These are phyloP conservation scores for Penicillium polonicum DNA, from an alignment of 2,329 filamentous ascomycete genomes.

Conservation along the genomic window DNA sequence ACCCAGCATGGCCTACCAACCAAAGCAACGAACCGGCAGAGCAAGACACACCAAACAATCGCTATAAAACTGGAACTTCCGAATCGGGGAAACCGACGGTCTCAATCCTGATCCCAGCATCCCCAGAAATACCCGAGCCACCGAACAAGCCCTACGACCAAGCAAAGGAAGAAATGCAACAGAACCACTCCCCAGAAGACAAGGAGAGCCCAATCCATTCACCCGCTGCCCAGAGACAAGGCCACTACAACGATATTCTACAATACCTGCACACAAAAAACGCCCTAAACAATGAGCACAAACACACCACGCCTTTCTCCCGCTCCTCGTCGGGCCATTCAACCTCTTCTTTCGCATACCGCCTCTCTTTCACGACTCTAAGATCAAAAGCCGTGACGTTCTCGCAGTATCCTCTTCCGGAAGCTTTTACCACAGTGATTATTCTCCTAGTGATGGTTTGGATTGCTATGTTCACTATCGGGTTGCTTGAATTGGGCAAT, in stretches of 20 bases:
- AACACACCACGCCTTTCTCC: background rate
- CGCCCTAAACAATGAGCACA: background rate
- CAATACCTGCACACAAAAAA: background rate
- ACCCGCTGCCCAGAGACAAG: background rate
- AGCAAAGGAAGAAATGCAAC: background rate
- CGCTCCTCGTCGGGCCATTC: conserved; percentile 1
- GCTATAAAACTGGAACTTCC: conserved; percentile 2
- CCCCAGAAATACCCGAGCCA: background rate
- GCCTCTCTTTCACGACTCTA: conserved; percentile 15
- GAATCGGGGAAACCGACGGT: conserved; percentile 8
- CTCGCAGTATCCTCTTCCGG: conserved; percentile 8
- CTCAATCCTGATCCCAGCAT: conserved; percentile 14
- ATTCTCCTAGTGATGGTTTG: conserved; percentile 23
- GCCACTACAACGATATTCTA: conserved; percentile 6
- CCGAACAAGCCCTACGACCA: background rate
- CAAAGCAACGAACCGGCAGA: background rate
- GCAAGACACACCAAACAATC: background rate
- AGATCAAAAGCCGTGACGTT: conserved; percentile 2
- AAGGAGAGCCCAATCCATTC: background rate
- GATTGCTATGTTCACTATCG: conserved; percentile 23
- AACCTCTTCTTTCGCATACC: conserved; percentile 13
- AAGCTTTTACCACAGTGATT: conserved; percentile 16
- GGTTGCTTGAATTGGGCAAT: conserved; percentile 21
- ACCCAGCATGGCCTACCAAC: conserved; percentile 1
- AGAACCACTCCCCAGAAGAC: background rate